Evolutionary conservation across 352 stramenopile genomes (phyloP).

Genomic region (Saprolegnia parasitica): DNA sequence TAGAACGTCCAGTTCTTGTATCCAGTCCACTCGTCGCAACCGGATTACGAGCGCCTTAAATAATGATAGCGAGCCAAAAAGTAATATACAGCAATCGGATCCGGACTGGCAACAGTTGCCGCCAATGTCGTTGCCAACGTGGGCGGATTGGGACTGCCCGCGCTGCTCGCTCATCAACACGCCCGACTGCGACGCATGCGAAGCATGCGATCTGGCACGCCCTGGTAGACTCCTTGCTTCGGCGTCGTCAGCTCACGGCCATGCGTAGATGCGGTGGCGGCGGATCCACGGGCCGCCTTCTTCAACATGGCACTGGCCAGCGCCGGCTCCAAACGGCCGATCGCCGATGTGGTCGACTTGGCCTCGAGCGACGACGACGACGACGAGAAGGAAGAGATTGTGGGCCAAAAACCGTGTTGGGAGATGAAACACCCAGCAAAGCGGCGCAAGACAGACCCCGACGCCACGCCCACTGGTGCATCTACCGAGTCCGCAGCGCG

Average conservation of each 20-base stretch:
- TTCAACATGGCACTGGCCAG: constrained; percentile 7
- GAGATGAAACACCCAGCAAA: background rate
- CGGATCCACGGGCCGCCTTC: background rate
- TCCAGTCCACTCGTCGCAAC: background rate
- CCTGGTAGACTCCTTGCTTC: background rate
- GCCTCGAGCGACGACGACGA: constrained; percentile 27
- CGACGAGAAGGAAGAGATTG: constrained; percentile 9
- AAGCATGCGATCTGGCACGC: background rate
- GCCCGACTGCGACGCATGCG: background rate
- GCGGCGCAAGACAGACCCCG: background rate
- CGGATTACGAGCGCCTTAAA: background rate
- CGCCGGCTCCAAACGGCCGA: background rate
- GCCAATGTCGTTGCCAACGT: background rate
- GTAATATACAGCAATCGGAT: background rate
- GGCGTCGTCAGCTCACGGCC: background rate
- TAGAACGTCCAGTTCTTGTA: background rate
- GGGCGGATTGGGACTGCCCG: constrained; percentile 21
- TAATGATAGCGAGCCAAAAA: background rate
- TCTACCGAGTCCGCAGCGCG: background rate
- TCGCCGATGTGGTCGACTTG: constrained; percentile 25
- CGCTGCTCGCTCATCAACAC: constrained; percentile 26
- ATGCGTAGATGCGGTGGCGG: background rate
- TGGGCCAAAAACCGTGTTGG: background rate
- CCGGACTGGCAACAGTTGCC: too few species aligned
- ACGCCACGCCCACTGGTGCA: too few species aligned